Evolutionary conservation across 2,329 filamentous ascomycete genomes (phyloP).

Genomic region (Fusarium sp.): DNA sequence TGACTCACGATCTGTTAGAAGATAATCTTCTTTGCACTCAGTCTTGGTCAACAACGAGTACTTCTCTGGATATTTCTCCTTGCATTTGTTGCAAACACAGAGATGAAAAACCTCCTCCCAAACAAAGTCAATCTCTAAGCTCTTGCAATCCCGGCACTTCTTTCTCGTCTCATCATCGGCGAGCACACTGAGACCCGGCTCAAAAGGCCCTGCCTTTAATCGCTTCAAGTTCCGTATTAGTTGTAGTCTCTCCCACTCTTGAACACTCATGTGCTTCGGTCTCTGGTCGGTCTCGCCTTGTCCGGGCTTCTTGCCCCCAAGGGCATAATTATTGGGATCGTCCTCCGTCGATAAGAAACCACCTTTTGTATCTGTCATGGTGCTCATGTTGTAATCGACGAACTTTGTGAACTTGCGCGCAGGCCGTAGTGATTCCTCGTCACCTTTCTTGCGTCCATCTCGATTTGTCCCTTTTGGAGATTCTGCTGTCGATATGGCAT

Average conservation of each 20-base stretch:
- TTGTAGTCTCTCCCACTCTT: constrained; percentile 91
- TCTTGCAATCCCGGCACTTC: constrained; percentile 85
- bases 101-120: constrained; percentile 89
- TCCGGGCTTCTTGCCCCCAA: constrained; percentile 60
- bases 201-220: constrained; percentile 84
- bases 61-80: constrained; percentile 90
- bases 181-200: constrained; percentile 86
- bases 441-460: constrained; percentile 70
- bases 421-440: constrained; percentile 72
- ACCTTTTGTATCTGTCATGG: constrained; percentile 98
- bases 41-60: constrained; percentile 98
- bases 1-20: constrained; percentile 86
- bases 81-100: constrained; percentile 84
- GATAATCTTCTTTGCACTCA: constrained; percentile 93
- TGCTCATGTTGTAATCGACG: constrained; percentile 97
- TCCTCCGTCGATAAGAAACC: constrained; percentile 93
- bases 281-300: constrained; percentile 66
- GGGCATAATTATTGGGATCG: constrained; percentile 87
- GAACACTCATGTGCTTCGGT: constrained; percentile 88
- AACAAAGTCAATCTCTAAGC: constrained; percentile 91
- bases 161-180: constrained; percentile 73
- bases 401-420: constrained; percentile 92
- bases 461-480: constrained; percentile 71
- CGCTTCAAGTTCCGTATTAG: constrained; percentile 78
- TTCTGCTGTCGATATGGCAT: constrained; percentile 67